A percentile compares a stretch with the other conserved stretches of the same genome.
Evolutionary conservation across 2,329 filamentous ascomycete species (phyloP).

Genomic region (Tolypocladium amazonense): DNA sequence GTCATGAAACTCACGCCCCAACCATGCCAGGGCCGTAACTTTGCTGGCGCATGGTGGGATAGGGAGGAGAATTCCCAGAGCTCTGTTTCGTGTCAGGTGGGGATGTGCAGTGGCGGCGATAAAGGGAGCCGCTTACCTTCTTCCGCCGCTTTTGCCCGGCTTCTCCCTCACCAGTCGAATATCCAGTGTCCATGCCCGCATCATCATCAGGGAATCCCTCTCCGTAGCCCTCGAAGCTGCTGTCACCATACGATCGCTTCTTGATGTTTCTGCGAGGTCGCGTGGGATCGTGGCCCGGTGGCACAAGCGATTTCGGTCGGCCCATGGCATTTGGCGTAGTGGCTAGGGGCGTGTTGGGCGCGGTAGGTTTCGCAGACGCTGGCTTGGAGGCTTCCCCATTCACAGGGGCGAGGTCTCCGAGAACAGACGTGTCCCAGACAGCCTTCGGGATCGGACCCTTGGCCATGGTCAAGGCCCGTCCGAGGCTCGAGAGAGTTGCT

Average conservation of each 20-base stretch:
- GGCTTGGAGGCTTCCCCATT: constrained; percentile 27
- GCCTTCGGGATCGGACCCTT: constrained; percentile 44
- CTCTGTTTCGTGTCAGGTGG: constrained; percentile 28
- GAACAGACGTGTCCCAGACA: constrained; percentile 46
- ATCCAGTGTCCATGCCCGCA: constrained; percentile 43
- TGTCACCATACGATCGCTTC: constrained; percentile 68
- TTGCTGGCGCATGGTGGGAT: constrained; percentile 35
- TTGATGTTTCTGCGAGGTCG: constrained; percentile 57
- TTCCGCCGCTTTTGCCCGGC: constrained; percentile 55
- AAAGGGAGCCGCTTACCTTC: constrained; percentile 36
- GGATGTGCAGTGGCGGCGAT: not conserved
- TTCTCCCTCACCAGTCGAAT: constrained; percentile 64
- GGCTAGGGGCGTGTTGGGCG: constrained; percentile 40
- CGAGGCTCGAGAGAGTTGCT: constrained; percentile 30
- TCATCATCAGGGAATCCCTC: constrained; percentile 64
- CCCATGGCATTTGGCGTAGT: constrained; percentile 19
- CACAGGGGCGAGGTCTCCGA: constrained; percentile 42
- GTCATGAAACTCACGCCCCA: constrained; percentile 32
- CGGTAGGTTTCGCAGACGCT: constrained; percentile 35
- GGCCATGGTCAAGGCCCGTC: constrained; percentile 44
- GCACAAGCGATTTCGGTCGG: constrained; percentile 27
- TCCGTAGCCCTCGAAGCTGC: constrained; percentile 63
- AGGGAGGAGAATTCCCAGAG: constrained; percentile 30
- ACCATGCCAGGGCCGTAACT: constrained; percentile 50
- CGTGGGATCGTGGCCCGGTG: constrained; percentile 31